These are phyloP conservation scores for Solanum habrochaites DNA, from an alignment of 257 asterid genomes.

Conservation along the genomic window DNA sequence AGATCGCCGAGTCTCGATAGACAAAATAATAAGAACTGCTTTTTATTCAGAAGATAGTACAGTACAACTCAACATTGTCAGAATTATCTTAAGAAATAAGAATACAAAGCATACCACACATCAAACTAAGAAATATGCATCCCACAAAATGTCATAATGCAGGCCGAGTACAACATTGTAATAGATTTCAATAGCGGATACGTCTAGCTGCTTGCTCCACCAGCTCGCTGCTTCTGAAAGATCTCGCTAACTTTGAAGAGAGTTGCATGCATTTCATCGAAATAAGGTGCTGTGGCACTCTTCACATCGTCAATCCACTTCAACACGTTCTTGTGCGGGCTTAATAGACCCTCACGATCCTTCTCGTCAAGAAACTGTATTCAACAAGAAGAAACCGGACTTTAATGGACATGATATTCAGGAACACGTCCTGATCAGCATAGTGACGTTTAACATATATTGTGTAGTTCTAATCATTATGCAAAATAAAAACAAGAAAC, in stretches of 20 bases:
- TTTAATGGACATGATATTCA: background rate
- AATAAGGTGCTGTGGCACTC: slow-evolving; percentile 62
- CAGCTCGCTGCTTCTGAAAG: slow-evolving; percentile 21
- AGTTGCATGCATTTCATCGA: slow-evolving; percentile 48
- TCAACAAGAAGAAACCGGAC: background rate
- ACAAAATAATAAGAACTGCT: background rate
- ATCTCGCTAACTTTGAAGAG: slow-evolving; percentile 24
- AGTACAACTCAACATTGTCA: background rate
- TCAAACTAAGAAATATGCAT: background rate
- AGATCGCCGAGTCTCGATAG: background rate
- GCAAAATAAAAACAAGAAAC: background rate
- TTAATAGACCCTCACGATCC: slow-evolving; percentile 36
- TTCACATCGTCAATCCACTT: slow-evolving; percentile 68
- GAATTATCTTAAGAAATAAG: background rate
- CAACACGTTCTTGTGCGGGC: slow-evolving; percentile 49
- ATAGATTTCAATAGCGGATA: background rate
- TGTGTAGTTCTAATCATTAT: background rate
- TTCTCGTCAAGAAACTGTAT: slow-evolving; percentile 36
- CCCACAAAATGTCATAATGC: background rate
- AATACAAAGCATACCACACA: background rate
- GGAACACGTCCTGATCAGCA: background rate
- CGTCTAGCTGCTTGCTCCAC: slow-evolving; percentile 1
- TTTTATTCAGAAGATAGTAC: background rate
- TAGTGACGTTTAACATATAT: background rate
- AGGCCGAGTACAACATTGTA: background rate